Evolutionary conservation across 768 basidiomycete species (phyloP), one percentile per base, ranked within the genome.

Genomic region (Lactarius akahatsu): DNA sequence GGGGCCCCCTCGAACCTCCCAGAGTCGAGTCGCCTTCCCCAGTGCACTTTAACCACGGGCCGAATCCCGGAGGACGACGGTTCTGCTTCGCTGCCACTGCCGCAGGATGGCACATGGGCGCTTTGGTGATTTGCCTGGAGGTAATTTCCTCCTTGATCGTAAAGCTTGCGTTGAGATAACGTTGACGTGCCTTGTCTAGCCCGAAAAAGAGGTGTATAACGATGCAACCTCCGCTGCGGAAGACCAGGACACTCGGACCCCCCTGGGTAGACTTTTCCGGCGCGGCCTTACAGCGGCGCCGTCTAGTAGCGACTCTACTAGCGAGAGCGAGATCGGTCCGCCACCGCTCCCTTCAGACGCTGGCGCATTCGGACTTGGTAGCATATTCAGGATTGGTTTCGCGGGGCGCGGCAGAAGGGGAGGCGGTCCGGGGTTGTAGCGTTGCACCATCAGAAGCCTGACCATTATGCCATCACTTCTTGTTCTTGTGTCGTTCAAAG

Each of bases 21-120:
- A 72, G 69, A 7, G 87, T 91, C 32, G 70, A 72, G 4, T 79
- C 80, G 16, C 94, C 94, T 0, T 83, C 87, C 0, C 85, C 86
- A 75, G 88, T 96, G 52, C 78, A 81, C 66, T 96, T 96, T 72
- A 87, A 87, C 70, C 81, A 86, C 69, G 79, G 74, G n/a, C 77
- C 76, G 62, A 83, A 81, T 71, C 62, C 62, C 5, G 76, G 74
- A 15, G 70, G 70, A 18, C 66, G 61, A 26, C 85, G 81, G 69
- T 97, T 91, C 72, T 93, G 91, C 71, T 91, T 96, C 70, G 84
- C 84, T 1, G 86, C 88, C 6, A 84, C 92, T 5, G 92, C 95
- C 3, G 83, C 86, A 0, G 96, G 96, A 11, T 96, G 94, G 95
- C 96, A 98, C 72, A 90, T 85, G 63, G 95, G 94, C 9, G 93